Conservation (phyloP, 2,329 filamentous ascomycete genomes). For the Shiraia sp. region DNA sequence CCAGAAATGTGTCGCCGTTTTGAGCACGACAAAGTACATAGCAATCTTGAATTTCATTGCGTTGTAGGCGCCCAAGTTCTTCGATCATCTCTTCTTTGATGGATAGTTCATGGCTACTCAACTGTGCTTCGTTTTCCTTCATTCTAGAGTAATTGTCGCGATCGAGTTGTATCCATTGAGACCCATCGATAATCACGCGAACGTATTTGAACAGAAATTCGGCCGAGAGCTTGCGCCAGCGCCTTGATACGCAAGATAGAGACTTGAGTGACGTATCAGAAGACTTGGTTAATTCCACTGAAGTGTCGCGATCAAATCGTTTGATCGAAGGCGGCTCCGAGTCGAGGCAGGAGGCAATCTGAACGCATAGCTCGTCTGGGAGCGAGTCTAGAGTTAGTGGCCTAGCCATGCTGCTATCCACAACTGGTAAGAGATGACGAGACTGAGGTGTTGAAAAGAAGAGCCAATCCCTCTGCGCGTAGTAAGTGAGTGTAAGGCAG, state of each 20-base stretch:
- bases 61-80: conserved; percentile 41
- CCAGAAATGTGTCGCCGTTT: conserved; percentile 34
- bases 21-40: conserved; percentile 38
- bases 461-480: background rate
- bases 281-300: conserved; percentile 26
- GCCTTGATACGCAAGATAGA: conserved; percentile 38
- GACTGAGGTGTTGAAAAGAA: background rate
- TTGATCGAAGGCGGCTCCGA: conserved; percentile 33
- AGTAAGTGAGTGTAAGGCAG: too few relatives aligned
- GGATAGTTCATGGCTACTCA: conserved; percentile 41
- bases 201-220: conserved; percentile 39
- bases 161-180: conserved; percentile 35
- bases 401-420: background rate
- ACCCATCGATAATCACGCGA: conserved; percentile 36
- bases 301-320: conserved; percentile 40
- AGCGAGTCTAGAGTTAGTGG: conserved; percentile 27
- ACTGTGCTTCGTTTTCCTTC: conserved; percentile 32
- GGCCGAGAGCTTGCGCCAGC: conserved; percentile 36
- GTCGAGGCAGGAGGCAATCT: conserved; percentile 39
- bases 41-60: conserved; percentile 35
- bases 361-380: conserved; percentile 42
- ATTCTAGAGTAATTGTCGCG: conserved; percentile 28
- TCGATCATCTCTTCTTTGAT: conserved; percentile 33
- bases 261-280: conserved; percentile 29
- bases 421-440: background rate